phyloP scores from a whole-genome alignment of 495 filamentous ascomycete species.

The Hapsidospora chrysogenum region DNA sequence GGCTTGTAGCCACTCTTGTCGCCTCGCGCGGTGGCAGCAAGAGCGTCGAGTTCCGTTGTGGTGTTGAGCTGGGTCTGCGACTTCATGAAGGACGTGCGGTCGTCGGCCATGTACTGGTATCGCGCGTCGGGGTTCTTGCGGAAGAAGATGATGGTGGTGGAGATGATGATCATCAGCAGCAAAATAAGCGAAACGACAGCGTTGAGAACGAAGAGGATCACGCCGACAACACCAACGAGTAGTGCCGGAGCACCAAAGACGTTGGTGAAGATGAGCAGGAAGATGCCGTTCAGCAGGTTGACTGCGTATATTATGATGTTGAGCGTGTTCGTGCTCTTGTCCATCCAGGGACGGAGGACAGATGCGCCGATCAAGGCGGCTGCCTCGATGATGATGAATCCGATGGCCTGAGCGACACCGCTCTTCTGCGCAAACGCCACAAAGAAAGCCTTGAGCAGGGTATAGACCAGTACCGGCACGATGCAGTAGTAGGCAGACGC shows the following conservation, averaged over 20 bases:
- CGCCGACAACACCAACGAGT: constrained; percentile 84
- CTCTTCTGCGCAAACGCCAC: constrained; percentile 64
- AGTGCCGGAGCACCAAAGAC: constrained; percentile 72
- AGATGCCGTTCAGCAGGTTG: constrained; percentile 84
- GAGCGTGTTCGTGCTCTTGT: constrained; percentile 95
- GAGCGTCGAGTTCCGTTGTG: constrained; percentile 73
- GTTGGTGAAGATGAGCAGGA: constrained; percentile 68
- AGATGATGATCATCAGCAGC: constrained; percentile 72
- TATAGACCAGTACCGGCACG: constrained; percentile 63
- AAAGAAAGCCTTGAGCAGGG: constrained; percentile 78
- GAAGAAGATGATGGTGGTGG: constrained; percentile 65
- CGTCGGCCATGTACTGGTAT: constrained; percentile 94
- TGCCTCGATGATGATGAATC: constrained; percentile 73
- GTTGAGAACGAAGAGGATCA: constrained; percentile 86
- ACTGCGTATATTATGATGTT: constrained; percentile 83
- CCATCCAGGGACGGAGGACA: constrained; percentile 90
- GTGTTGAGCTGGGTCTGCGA: constrained; percentile 70
- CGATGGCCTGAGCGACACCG: constrained; percentile 69
- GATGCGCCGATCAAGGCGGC: constrained; percentile 60
- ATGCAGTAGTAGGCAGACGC: constrained; percentile 96
- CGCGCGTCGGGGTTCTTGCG: constrained; percentile 93
- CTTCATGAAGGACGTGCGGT: constrained; percentile 96
- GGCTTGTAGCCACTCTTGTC: constrained; percentile 56
- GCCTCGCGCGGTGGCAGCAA: constrained; percentile 83
- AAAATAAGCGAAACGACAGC: constrained; percentile 75